Evolutionary conservation across 176 grass and related monocot genomes (phyloP).

Genomic region (Aegilops speltoides): DNA sequence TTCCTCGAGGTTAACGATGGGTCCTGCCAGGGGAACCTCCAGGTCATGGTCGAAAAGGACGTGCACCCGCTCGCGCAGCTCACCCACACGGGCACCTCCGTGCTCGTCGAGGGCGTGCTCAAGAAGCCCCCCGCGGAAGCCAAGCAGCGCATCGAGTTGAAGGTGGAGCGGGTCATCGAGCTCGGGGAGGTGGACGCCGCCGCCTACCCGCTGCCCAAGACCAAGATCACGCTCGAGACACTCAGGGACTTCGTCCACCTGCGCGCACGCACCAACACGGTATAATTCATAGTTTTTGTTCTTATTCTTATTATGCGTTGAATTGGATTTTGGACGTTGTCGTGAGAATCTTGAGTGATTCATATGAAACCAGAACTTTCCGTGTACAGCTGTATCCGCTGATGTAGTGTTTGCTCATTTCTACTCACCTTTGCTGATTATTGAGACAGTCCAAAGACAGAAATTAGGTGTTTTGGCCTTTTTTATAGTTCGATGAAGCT

Average conservation of each 20-base stretch:
- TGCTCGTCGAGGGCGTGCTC: constrained; percentile 78
- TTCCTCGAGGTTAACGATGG: constrained; percentile 95
- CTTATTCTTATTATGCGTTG: background rate
- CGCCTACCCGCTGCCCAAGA: constrained; percentile 84
- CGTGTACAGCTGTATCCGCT: background rate
- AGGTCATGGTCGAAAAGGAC: constrained; percentile 65
- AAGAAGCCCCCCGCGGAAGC: constrained; percentile 70
- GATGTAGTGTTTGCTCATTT: background rate
- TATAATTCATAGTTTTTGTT: constrained; percentile 14
- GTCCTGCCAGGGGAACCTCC: constrained; percentile 72
- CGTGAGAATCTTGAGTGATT: background rate
- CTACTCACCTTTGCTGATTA: background rate
- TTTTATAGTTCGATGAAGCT: too few relatives aligned
- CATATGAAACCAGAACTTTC: too few relatives aligned
- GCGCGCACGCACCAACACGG: constrained; percentile 82
- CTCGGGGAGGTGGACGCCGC: constrained; percentile 70
- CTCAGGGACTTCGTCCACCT: constrained; percentile 82
- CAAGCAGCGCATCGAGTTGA: constrained; percentile 80
- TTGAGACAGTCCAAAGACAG: background rate
- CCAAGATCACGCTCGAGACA: constrained; percentile 73
- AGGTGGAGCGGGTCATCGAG: constrained; percentile 68
- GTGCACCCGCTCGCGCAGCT: constrained; percentile 58
- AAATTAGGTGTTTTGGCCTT: background rate
- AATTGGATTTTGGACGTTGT: background rate
- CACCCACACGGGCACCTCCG: constrained; percentile 74